These are phyloP conservation scores for Fraxinus nigra DNA, from an alignment of 305 asterid genomes.

Conservation along the genomic window DNA sequence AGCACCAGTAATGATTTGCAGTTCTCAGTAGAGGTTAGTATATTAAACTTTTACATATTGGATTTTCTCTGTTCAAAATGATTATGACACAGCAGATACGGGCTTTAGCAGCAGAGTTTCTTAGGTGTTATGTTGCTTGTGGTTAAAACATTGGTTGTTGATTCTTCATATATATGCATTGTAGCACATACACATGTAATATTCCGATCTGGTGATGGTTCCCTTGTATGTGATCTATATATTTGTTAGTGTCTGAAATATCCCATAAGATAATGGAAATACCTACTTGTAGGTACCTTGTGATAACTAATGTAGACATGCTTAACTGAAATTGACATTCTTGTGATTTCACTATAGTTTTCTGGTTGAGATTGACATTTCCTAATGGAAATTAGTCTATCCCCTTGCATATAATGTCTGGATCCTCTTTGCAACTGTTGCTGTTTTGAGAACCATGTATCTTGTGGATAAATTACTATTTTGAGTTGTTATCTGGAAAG, in stretches of 20 bases:
- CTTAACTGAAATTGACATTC: neutral
- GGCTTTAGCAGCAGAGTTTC: neutral
- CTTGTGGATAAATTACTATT: neutral
- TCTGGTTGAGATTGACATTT: neutral
- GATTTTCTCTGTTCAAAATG: slow-evolving; percentile 5
- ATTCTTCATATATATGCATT: neutral
- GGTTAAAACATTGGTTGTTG: neutral
- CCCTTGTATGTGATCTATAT: neutral
- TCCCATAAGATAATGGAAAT: neutral
- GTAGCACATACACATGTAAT: neutral
- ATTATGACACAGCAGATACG: too few species aligned
- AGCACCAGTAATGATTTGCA: slow-evolving; percentile 68
- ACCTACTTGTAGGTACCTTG: neutral
- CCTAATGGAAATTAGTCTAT: neutral
- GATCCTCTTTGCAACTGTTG: neutral
- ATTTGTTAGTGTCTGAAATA: neutral
- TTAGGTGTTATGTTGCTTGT: neutral
- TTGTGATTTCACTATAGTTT: neutral
- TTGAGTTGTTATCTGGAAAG: neutral
- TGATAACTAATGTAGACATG: neutral
- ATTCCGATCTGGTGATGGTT: neutral
- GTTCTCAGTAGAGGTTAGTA: slow-evolving; percentile 86
- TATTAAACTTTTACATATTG: neutral
- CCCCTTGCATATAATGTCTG: neutral
- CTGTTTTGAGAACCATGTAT: neutral